phyloP scores from a whole-genome alignment of 306 rosid species.

The Sicyos edulis region DNA sequence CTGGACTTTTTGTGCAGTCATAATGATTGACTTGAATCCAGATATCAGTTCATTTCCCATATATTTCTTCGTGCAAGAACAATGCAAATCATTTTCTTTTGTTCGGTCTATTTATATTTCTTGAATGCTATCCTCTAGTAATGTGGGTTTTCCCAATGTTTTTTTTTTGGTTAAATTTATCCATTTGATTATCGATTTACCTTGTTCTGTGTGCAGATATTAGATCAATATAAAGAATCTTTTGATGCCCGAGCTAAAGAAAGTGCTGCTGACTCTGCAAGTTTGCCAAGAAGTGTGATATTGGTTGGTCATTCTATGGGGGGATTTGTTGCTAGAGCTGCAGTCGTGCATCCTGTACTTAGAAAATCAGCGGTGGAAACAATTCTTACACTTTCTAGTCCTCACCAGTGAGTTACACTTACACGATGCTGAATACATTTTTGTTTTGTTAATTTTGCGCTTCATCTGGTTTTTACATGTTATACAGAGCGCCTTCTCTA shows the following conservation, averaged over 20 bases:
- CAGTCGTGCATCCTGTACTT: slow-evolving; percentile 63
- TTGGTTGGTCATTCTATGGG: slow-evolving; percentile 99
- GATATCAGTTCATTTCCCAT: not conserved
- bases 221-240: slow-evolving; percentile 85
- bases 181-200: slow-evolving; percentile 1
- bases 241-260: slow-evolving; percentile 65
- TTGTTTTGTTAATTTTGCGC: slow-evolving; percentile 22
- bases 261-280: slow-evolving; percentile 61
- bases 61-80: slow-evolving; percentile 7
- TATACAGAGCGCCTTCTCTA: slow-evolving; percentile 90
- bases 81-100: not conserved
- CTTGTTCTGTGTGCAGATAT: slow-evolving; percentile 46
- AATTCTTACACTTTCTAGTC: slow-evolving; percentile 83
- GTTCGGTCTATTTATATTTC: not conserved
- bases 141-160: not conserved
- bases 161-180: slow-evolving; percentile 9
- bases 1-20: no score
- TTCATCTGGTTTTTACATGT: slow-evolving; percentile 39
- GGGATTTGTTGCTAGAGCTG: slow-evolving; percentile 99
- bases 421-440: not conserved
- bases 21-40: not conserved
- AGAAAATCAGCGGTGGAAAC: slow-evolving; percentile 88
- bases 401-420: slow-evolving; percentile 69
- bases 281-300: slow-evolving; percentile 81
- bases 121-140: not conserved